Evolutionary conservation across 2,329 filamentous ascomycete species (phyloP).

Genomic region (Phialophora tarda): DNA sequence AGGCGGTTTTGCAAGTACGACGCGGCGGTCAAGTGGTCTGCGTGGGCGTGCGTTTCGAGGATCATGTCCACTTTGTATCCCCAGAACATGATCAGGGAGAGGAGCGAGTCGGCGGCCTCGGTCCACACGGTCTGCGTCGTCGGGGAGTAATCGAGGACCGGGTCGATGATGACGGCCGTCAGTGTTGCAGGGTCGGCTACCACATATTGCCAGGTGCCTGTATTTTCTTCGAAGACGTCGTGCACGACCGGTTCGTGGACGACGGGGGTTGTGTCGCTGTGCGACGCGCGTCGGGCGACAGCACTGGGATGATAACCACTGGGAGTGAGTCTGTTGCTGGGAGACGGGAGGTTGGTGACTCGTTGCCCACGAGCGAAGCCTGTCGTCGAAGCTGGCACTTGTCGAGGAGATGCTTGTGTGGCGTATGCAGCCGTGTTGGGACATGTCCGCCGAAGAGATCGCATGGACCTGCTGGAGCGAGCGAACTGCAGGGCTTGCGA

Average conservation of each 20-base stretch:
- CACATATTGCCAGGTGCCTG: constrained; percentile 67
- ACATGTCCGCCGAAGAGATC: background rate
- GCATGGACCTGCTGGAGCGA: background rate
- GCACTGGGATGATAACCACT: background rate
- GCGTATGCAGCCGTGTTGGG: background rate
- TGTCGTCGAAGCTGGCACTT: background rate
- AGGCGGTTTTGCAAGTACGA: constrained; percentile 61
- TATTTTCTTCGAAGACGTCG: constrained; percentile 47
- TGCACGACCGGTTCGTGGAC: constrained; percentile 26
- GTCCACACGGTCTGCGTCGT: constrained; percentile 55
- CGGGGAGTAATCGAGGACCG: constrained; percentile 64
- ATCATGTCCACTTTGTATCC: constrained; percentile 59
- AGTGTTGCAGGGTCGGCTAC: constrained; percentile 60
- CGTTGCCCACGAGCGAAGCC: background rate
- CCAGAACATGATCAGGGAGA: constrained; percentile 52
- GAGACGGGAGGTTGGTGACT: background rate
- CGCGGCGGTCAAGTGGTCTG: constrained; percentile 65
- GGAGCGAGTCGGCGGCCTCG: constrained; percentile 58
- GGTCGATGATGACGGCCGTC: constrained; percentile 64
- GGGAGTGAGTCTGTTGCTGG: background rate
- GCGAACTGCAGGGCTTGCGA: background rate
- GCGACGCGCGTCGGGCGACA: background rate
- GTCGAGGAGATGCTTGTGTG: background rate
- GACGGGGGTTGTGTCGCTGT: constrained; percentile 3
- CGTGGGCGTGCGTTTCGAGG: constrained; percentile 67